Percentiles rank a stretch among this genome's conserved stretches.
Conservation (phyloP, 345 rosid species). For the Bretschneidera sinensis region DNA sequence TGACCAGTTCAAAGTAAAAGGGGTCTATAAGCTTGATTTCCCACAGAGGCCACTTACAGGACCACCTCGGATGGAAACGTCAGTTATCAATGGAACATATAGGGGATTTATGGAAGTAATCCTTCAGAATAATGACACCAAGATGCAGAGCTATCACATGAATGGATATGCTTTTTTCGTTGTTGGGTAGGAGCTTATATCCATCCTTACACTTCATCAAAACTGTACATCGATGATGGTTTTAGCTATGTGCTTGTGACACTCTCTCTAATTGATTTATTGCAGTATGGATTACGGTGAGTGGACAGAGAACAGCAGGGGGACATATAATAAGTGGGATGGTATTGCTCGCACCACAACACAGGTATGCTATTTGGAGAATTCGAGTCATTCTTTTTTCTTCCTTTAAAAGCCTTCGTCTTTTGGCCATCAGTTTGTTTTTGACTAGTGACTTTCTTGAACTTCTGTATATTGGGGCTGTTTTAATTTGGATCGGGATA, state of each 20-base stretch:
- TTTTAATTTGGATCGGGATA: too few relatives aligned
- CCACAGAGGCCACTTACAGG: constrained; percentile 77
- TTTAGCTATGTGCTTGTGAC: constrained; percentile 4
- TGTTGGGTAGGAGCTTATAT: constrained; percentile 57
- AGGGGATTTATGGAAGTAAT: constrained; percentile 93
- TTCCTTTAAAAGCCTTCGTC: not conserved
- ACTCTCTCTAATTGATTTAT: constrained; percentile 6
- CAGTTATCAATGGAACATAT: constrained; percentile 87
- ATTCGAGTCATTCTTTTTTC: not conserved
- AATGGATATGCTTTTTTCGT: constrained; percentile 94
- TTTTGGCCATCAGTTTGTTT: not conserved
- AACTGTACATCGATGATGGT: not conserved
- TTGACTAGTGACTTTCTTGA: too few relatives aligned
- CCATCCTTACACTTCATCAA: not conserved
- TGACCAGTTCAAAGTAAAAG: constrained; percentile 72
- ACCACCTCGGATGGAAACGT: constrained; percentile 60
- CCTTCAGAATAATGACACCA: constrained; percentile 94
- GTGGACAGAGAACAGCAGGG: constrained; percentile 95
- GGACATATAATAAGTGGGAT: constrained; percentile 98
- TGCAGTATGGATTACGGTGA: constrained; percentile 97
- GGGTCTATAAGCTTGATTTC: constrained; percentile 89
- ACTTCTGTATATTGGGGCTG: too few relatives aligned
- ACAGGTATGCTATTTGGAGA: constrained; percentile 46
- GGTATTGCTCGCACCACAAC: constrained; percentile 86
- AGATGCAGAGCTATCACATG: constrained; percentile 87